phyloP scores from a whole-genome alignment of 192 early-diverging fungal genomes.

The Dissophora ornata region DNA sequence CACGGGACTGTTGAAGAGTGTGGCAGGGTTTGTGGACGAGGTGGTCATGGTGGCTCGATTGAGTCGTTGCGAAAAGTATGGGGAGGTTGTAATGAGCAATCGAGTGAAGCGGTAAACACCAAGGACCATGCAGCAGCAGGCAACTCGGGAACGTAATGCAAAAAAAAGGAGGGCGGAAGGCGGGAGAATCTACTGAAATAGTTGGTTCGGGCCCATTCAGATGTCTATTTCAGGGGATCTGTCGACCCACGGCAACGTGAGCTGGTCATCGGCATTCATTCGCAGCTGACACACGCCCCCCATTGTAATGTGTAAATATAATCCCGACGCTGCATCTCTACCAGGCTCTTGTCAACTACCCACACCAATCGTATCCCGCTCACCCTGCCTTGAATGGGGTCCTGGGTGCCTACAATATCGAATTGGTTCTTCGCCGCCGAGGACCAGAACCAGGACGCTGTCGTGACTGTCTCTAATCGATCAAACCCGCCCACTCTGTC shows the following conservation, averaged over 20 bases:
- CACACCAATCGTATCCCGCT: not conserved
- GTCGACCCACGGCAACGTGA: constrained; percentile 8
- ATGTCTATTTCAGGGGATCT: not conserved
- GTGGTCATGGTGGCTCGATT: constrained; percentile 13
- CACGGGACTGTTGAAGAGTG: constrained; percentile 45
- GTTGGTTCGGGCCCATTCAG: no score
- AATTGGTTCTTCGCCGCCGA: constrained; percentile 25
- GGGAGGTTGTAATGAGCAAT: not conserved
- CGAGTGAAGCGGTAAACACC: not conserved
- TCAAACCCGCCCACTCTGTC: no score
- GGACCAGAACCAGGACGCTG: not conserved
- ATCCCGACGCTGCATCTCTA: not conserved
- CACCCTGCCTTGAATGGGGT: constrained; percentile 14
- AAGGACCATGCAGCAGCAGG: not conserved
- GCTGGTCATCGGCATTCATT: not conserved
- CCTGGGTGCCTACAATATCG: constrained; percentile 30
- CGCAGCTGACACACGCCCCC: not conserved
- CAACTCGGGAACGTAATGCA: no score
- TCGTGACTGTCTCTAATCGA: not conserved
- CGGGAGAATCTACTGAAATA: not conserved
- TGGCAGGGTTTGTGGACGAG: constrained; percentile 24
- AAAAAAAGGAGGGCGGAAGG: not conserved
- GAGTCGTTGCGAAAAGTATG: not conserved
- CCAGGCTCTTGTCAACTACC: not conserved
- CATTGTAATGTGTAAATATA: not conserved